phyloP scores from a whole-genome alignment of 208 protist genomes.

The Acanthamoeba triangularis region DNA sequence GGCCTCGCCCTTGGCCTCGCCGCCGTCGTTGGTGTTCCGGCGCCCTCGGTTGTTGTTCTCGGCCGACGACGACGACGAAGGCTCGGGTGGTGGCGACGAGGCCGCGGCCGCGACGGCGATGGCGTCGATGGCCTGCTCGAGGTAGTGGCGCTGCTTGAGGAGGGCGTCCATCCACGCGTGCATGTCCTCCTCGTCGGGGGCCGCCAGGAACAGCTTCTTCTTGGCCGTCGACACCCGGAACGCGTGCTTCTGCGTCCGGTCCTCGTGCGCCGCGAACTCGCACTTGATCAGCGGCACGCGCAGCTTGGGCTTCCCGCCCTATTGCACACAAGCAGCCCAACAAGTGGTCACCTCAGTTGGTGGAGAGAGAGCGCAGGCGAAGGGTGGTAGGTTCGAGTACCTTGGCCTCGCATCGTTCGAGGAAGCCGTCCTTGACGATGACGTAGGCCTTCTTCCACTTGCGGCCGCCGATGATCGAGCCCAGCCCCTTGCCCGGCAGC shows the following conservation, averaged over 20 bases:
- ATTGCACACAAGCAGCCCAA: too few species aligned
- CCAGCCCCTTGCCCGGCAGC: constrained; percentile 3
- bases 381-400: too few species aligned
- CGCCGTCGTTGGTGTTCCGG: not conserved
- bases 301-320: not conserved
- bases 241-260: not conserved
- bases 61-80: not conserved
- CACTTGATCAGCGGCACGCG: constrained; percentile 16
- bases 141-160: not conserved
- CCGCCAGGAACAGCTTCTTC: constrained; percentile 12
- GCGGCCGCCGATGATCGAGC: constrained; percentile 2
- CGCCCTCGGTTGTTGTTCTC: not conserved
- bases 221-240: not conserved
- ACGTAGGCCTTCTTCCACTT: constrained; percentile 35
- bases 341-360: too few species aligned
- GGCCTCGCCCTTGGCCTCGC: not conserved
- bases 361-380: too few species aligned
- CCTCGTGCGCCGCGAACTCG: not conserved
- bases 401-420: not conserved
- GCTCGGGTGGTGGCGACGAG: not conserved
- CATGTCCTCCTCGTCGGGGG: not conserved
- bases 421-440: constrained; percentile 19
- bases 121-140: not conserved
- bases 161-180: constrained; percentile 23
- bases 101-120: not conserved